Evolutionary conservation across 805 yeast species (phyloP).

Genomic region (Cyberlindnera euphorbiae): DNA sequence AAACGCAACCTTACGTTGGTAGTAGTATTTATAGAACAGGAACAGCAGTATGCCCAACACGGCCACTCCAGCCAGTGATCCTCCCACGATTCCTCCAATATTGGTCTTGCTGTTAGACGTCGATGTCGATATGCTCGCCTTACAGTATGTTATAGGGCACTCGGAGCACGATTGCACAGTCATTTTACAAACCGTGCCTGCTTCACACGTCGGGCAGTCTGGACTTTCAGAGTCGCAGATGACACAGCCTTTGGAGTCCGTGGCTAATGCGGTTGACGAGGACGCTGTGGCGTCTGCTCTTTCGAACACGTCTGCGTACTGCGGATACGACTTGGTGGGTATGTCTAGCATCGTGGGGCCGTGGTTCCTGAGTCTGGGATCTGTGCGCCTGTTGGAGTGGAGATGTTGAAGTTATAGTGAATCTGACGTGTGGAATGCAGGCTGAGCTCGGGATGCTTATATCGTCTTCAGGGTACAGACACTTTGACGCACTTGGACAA

Average conservation of each 20-base stretch:
- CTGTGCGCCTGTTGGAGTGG: no score
- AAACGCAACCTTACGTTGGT: slow-evolving; percentile 29
- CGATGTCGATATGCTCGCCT: slow-evolving; percentile 18
- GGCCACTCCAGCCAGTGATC: slow-evolving; percentile 59
- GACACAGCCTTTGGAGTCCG: slow-evolving; percentile 35
- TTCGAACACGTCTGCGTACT: slow-evolving; percentile 1
- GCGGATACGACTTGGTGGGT: slow-evolving; percentile 2
- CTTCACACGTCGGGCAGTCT: slow-evolving; percentile 51
- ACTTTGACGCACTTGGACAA: no score
- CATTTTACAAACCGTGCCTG: slow-evolving; percentile 48
- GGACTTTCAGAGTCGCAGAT: slow-evolving; percentile 33
- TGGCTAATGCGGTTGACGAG: slow-evolving; percentile 2
- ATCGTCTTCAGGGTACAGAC: no score
- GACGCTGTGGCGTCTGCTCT: slow-evolving; percentile 7
- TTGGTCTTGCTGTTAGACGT: slow-evolving; percentile 20
- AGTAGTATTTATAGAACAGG: slow-evolving; percentile 40
- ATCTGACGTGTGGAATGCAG: no score
- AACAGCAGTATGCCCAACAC: slow-evolving; percentile 38
- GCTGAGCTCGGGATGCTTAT: no score
- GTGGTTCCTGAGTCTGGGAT: no score
- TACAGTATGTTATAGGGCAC: slow-evolving; percentile 56
- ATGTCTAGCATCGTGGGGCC: background rate
- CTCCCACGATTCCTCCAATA: slow-evolving; percentile 66
- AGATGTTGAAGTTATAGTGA: no score
- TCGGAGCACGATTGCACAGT: slow-evolving; percentile 51